Conservation (phyloP, 2,329 filamentous ascomycete genomes). For the Calonectria hawksworthii region DNA sequence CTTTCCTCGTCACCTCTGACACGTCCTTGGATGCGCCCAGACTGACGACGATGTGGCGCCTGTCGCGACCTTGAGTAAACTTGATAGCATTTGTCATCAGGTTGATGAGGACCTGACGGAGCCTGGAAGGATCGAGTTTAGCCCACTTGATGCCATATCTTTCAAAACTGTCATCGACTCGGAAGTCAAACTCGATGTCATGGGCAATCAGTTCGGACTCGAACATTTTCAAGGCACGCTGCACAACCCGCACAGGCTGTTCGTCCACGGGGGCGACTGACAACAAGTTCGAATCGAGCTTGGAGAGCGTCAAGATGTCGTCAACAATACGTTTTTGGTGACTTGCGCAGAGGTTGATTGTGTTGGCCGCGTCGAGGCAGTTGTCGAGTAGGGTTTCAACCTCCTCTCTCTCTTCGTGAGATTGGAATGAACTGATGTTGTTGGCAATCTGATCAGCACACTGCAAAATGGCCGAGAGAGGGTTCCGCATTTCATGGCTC, state of each 20-base stretch:
- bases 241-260: conserved; percentile 77
- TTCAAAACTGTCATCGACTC: conserved; percentile 76
- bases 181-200: conserved; percentile 78
- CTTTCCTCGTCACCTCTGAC: conserved; percentile 55
- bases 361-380: conserved; percentile 82
- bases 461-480: conserved; percentile 80
- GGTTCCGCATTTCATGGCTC: conserved; percentile 83
- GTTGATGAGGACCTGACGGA: conserved; percentile 83
- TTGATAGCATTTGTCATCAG: conserved; percentile 78
- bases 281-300: conserved; percentile 79
- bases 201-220: conserved; percentile 81
- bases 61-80: conserved; percentile 73
- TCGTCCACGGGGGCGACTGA: conserved; percentile 79
- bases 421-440: conserved; percentile 60
- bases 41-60: conserved; percentile 72
- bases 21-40: conserved; percentile 73
- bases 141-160: conserved; percentile 78
- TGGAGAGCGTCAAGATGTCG: conserved; percentile 76
- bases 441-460: conserved; percentile 80
- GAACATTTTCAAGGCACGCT: conserved; percentile 82
- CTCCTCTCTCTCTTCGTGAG: conserved; percentile 55
- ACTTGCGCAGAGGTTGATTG: conserved; percentile 83
- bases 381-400: conserved; percentile 65
- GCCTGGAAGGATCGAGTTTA: conserved; percentile 80
- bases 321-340: conserved; percentile 83